Percentiles rank a stretch among this genome's conserved stretches.
phyloP scores from a whole-genome alignment of 441 rosid species.

The Brassica hybrid region DNA sequence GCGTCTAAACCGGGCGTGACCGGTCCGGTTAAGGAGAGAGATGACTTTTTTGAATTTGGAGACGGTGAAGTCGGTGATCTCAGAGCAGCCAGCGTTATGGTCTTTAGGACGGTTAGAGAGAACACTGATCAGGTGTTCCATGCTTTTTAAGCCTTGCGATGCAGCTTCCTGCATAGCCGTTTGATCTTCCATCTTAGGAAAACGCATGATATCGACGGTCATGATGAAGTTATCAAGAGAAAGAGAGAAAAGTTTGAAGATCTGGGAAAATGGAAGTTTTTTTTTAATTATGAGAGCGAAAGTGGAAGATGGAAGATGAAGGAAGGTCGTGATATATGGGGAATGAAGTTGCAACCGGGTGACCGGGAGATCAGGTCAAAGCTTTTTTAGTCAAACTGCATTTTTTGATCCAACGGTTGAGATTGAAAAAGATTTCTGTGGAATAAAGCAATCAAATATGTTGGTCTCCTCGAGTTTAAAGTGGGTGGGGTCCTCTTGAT shows the following conservation, averaged over 20 bases:
- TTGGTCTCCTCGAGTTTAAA: slow-evolving; percentile 27
- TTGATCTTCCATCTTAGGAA: slow-evolving; percentile 64
- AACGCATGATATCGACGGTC: slow-evolving; percentile 67
- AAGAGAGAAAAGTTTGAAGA: not conserved
- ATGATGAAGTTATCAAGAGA: slow-evolving; percentile 34
- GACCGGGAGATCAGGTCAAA: slow-evolving; percentile 26
- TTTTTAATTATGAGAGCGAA: slow-evolving; percentile 16
- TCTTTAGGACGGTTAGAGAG: slow-evolving; percentile 51
- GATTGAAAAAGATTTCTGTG: slow-evolving; percentile 22
- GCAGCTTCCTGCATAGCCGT: slow-evolving; percentile 82
- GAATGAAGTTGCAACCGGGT: slow-evolving; percentile 31
- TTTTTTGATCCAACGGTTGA: slow-evolving; percentile 30
- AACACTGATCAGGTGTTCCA: slow-evolving; percentile 70
- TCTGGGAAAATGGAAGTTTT: not conserved
- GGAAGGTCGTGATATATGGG: slow-evolving; percentile 41
- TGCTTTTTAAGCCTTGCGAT: slow-evolving; percentile 73
- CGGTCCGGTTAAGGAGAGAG: slow-evolving; percentile 72
- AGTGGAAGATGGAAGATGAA: not conserved
- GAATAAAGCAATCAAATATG: slow-evolving; percentile 34
- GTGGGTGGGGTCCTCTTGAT: slow-evolving; percentile 24
- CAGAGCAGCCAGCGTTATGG: slow-evolving; percentile 53
- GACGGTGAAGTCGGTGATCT: slow-evolving; percentile 67
- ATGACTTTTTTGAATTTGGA: slow-evolving; percentile 75
- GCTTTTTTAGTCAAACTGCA: slow-evolving; percentile 33
- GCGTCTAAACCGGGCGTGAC: slow-evolving; percentile 89